Evolutionary conservation across 257 asterid species (phyloP), one percentile per base, ranked within the genome.

Genomic region (Handroanthus guayacan): DNA sequence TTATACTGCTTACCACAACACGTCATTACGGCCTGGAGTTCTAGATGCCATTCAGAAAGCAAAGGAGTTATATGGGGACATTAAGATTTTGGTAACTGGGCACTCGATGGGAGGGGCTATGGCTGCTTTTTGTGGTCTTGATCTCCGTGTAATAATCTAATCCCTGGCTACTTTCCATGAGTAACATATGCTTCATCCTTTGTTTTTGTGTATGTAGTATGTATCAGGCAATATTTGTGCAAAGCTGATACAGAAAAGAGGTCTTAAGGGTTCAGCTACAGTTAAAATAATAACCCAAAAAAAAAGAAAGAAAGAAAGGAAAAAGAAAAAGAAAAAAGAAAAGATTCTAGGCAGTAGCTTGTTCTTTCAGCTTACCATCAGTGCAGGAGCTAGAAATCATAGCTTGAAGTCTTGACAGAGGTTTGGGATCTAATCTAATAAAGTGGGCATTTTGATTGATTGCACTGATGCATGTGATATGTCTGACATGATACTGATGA

Each of bases 81-180:
- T 86, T 51, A 78, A 75, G 67, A 84, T 95, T 72, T 84, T 95
- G 80, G 89, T 87, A 64, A 93, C 98, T 25, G 99, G 99, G 60
- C 99, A 95, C 83, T 95, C 99, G 17, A 95, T 95, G 99, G 99
- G 99, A 82, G 99, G 98, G 70, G 99, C 98, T 48, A 95, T 95
- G 76, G 99, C 97, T 64, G 92, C 97, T 72, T 81, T 95, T 58
- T 95, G 99, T 73, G 99, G 87, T 17, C 94, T 95, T 76, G 99
- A 95, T 89, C 95, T 95, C 68, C 82, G 56, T 57, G 99, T 95
- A 89, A 69, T 43, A 60, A 14, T 69, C 83, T 70, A 12, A 44
- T 72, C 79, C 72, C 70, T 37, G n/a, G 69, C 51, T 63, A 20
- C 36, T 69, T 69, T 18, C 55, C 67, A 51, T 31, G 64, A 66